phyloP scores from a whole-genome alignment of 768 basidiomycete genomes.

The Leucocoprinus leucothites region DNA sequence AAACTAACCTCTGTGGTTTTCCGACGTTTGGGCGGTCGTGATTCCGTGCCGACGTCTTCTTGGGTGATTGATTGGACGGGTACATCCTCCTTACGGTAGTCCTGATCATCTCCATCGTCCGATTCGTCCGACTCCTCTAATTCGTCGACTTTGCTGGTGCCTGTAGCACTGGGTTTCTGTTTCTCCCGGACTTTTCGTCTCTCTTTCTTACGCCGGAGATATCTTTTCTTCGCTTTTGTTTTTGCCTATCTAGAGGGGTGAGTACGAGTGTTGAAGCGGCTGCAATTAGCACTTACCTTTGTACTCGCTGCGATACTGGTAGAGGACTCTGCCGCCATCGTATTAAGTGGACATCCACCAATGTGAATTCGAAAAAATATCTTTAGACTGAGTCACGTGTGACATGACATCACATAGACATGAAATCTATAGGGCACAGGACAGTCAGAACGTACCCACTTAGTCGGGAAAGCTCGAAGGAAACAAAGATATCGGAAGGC shows the following conservation, averaged over 20 bases:
- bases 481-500: no score
- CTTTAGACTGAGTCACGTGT: neutral
- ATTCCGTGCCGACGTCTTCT: neutral
- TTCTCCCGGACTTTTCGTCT: slow-evolving; percentile 23
- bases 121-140: neutral
- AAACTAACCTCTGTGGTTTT: slow-evolving; percentile 6
- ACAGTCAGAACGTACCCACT: no score
- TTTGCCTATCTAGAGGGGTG: slow-evolving; percentile 18
- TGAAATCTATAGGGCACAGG: no score
- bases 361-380: neutral
- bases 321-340: no score
- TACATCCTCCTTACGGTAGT: neutral
- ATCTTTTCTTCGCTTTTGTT: slow-evolving; percentile 28
- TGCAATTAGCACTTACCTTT: no score
- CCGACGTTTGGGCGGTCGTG: slow-evolving; percentile 11
- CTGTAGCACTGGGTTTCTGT: neutral
- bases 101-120: neutral
- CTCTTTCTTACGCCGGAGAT: slow-evolving; percentile 28
- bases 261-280: neutral
- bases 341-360: no score
- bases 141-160: neutral
- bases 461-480: no score
- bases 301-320: no score
- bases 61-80: neutral
- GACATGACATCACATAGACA: neutral